These are phyloP conservation scores for Trichophyton benhamiae DNA, from an alignment of 2,329 filamentous ascomycete species.

Conservation along the genomic window DNA sequence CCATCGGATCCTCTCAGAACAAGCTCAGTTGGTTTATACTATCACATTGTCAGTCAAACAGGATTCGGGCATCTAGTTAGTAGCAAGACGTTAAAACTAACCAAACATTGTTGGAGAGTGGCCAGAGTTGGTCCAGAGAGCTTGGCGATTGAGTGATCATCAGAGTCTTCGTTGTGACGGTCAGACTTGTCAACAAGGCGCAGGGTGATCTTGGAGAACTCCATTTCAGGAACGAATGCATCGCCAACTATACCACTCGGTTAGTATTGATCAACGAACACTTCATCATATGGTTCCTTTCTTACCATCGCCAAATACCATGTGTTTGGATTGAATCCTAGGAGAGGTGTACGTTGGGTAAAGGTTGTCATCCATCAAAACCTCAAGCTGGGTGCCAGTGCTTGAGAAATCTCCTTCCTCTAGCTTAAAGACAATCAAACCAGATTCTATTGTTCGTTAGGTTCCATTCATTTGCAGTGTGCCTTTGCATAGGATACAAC, in stretches of 20 bases:
- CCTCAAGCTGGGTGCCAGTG: constrained; percentile 64
- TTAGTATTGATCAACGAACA: constrained; percentile 14
- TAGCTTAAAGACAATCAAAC: constrained; percentile 86
- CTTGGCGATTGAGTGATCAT: constrained; percentile 67
- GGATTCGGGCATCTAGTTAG: background rate
- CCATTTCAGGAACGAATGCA: constrained; percentile 91
- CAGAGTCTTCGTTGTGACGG: constrained; percentile 52
- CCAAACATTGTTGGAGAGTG: constrained; percentile 75
- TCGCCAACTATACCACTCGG: constrained; percentile 51
- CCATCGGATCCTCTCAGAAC: constrained; percentile 69
- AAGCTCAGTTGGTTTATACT: constrained; percentile 83
- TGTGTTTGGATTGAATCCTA: constrained; percentile 54
- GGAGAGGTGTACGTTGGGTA: constrained; percentile 80
- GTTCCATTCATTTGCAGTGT: constrained; percentile 4
- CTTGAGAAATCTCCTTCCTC: constrained; percentile 77
- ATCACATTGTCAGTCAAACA: constrained; percentile 1
- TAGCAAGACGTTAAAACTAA: constrained; percentile 35
- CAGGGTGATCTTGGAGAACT: constrained; percentile 85
- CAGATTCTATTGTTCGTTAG: constrained; percentile 54
- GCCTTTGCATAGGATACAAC: constrained; percentile 13
- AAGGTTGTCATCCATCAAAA: constrained; percentile 87
- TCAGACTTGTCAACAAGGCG: constrained; percentile 72
- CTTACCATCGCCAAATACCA: constrained; percentile 70
- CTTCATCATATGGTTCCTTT: background rate
- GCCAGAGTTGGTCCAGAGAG: constrained; percentile 74